Evolutionary conservation across 2,329 filamentous ascomycete species (phyloP), one percentile per base, ranked within the genome.

Genomic region (Arthrobotrys iridis): DNA sequence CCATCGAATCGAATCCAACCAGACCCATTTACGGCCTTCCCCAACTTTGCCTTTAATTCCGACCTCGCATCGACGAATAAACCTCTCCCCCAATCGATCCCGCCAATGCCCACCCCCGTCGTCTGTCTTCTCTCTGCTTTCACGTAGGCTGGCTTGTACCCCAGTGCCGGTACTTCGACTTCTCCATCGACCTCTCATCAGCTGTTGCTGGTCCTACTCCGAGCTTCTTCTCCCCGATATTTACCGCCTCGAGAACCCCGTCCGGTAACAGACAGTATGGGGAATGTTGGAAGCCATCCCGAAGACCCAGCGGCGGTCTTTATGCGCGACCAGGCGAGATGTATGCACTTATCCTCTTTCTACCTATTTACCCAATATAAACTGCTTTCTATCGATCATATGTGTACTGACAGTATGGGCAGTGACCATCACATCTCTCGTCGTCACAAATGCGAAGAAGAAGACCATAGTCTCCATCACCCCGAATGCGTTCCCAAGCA

Each of bases 361-460:
- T 72, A 64, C 76, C 62, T 71, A n/a, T 57, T 64, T n/a, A n/a
- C n/a, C n/a, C n/a, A n/a, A n/a, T n/a, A n/a, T 77, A 73, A 72
- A 74, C 78, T 62, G 35, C 18, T 20, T 35, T 37, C 43, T 59
- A 52, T 37, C 65, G 70, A 74, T n/a, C n/a, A n/a, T n/a, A n/a
- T n/a, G n/a, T n/a, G n/a, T n/a, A n/a, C n/a, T n/a, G n/a, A n/a
- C n/a, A n/a, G n/a, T n/a, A n/a, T n/a, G n/a, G n/a, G 46, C 82
- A 98, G 94, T 99, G 83, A 91, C 91, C 78, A 90, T 99, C 83
- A 89, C 93, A 76, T 92, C 91, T 65, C 87, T 97, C 77, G 88
- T 88, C 80, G 88, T 98, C 81, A 91, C 90, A 79, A 96, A 92
- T 82, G 88, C 90, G 77, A 90, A 89, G 79, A 90, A 90, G 82